Base-by-base conservation (phyloP, 495 filamentous ascomycete species). In the Delitschia confertaspora region DNA sequence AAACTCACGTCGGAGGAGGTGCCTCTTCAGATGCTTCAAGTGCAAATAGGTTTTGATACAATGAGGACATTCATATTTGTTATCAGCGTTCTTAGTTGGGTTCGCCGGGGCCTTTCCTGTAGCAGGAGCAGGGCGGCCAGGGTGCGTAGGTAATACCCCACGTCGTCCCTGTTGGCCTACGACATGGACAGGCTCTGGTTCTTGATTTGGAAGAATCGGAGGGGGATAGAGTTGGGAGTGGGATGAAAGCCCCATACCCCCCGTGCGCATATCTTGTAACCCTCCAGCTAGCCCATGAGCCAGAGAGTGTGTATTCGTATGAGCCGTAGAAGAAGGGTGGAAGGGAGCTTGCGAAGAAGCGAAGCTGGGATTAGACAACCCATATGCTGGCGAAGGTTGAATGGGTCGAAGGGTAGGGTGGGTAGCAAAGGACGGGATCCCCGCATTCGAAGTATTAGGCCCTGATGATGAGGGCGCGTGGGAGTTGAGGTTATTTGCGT, bases 21-120 rank as follows among this genome's bases (percentile, higher is more conserved):
- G 91, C 49, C 91, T 77, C 72, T 98, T 98, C 45, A 98, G 67
- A 64, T 98, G 91, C 70, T 98, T 98, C 23, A 87, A 82, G 64
- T 98, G 91, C 37, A 95, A 76, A 64, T 98, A 98, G 6, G 85
- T 94, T 70, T 95, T 98, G 57, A 81, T 91, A 64, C 91, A 98
- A 65, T 95, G 85, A 52, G 84, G 85, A 67, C 91, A 98, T 29
- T 89, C 88, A 60, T 87, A 98, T 71, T 96, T 96, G 45, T 88
- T 88, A 59, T 95, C 88, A 8, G 85, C 82, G 63, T 95, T 87
- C 68, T 96, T 96, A 53, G 80, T 76, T 9, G 89, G 88, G 25
- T 89, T 87, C 27, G 80, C 73, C 21, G 82, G 77, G 44, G 74
- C 79, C 65, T 88, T 93, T 2, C 82, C 77, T 23, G 75, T 67